Conservation (phyloP, 257 asterid species). For the Fraxinus quadrangulata region DNA sequence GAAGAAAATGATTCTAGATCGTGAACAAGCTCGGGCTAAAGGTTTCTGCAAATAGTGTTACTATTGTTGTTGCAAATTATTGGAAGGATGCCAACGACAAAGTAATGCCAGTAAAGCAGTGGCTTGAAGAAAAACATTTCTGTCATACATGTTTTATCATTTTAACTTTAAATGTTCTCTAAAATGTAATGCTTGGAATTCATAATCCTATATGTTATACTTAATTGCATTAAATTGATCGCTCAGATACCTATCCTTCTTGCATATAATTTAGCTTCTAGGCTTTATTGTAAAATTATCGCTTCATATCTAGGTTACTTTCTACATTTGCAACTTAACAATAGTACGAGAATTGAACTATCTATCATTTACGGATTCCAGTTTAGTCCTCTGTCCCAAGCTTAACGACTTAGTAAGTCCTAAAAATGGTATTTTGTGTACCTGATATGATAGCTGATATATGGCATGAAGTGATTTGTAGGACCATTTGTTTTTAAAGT, state of each 20-base stretch:
- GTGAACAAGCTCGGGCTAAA: slow-evolving; percentile 92
- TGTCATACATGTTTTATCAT: slow-evolving; percentile 55
- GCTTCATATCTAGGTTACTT: not conserved
- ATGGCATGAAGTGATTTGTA: not conserved
- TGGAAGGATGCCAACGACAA: slow-evolving; percentile 95
- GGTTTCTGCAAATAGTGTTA: slow-evolving; percentile 91
- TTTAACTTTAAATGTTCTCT: slow-evolving; percentile 7
- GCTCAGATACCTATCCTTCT: too few relatives aligned
- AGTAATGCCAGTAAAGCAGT: slow-evolving; percentile 98
- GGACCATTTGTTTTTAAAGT: too few relatives aligned
- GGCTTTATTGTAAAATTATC: not conserved
- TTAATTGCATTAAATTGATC: too few relatives aligned
- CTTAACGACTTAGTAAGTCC: not conserved
- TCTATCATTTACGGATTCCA: not conserved
- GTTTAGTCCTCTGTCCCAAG: not conserved
- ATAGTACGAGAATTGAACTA: not conserved
- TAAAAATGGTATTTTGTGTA: not conserved
- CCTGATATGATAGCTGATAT: too few relatives aligned
- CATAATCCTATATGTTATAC: not conserved
- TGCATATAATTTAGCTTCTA: not conserved
- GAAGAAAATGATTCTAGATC: slow-evolving; percentile 79
- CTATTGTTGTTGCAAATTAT: slow-evolving; percentile 91
- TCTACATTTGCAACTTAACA: slow-evolving; percentile 1
- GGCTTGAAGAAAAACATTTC: slow-evolving; percentile 94
- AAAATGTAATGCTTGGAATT: not conserved